These are phyloP conservation scores for Otatea glauca DNA, from an alignment of 176 grass and related monocot genomes.

Conservation along the genomic window DNA sequence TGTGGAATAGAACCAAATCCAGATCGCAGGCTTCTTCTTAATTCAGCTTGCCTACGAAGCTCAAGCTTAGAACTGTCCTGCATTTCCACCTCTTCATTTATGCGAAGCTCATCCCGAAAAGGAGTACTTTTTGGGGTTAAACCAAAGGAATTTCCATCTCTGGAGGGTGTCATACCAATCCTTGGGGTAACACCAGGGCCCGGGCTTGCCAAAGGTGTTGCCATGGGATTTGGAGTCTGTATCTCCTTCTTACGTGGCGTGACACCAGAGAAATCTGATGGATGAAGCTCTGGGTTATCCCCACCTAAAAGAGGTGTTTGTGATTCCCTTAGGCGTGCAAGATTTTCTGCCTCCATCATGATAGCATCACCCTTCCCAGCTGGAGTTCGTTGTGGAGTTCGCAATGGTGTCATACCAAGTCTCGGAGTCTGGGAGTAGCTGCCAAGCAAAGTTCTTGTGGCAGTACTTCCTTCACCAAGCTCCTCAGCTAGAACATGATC, in stretches of 20 bases:
- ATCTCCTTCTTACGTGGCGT: constrained; percentile 86
- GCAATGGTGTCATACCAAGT: constrained; percentile 73
- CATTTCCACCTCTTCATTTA: constrained; percentile 85
- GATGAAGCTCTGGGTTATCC: constrained; percentile 86
- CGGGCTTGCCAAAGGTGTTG: constrained; percentile 72
- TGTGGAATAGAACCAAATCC: constrained; percentile 73
- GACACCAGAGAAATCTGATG: constrained; percentile 86
- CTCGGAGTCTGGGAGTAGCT: constrained; percentile 82
- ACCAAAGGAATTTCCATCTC: constrained; percentile 69
- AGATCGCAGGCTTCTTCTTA: constrained; percentile 65
- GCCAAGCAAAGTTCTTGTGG: constrained; percentile 75
- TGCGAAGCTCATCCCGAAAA: constrained; percentile 73
- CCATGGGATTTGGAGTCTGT: constrained; percentile 86
- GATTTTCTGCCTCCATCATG: constrained; percentile 99
- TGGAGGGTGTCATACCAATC: constrained; percentile 78
- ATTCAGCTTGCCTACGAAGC: constrained; percentile 69
- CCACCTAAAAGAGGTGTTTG: constrained; percentile 92
- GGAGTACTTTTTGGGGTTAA: constrained; percentile 76
- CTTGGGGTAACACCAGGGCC: constrained; percentile 72
- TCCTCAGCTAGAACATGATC: constrained; percentile 75
- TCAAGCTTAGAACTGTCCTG: constrained; percentile 63
- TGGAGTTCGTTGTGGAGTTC: constrained; percentile 85
- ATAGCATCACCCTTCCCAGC: constrained; percentile 87
- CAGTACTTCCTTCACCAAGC: constrained; percentile 69
- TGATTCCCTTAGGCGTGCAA: constrained; percentile 84